Evolutionary conservation across 164 flowering plant genomes (phyloP).

Genomic region (Platanus orientalis): DNA sequence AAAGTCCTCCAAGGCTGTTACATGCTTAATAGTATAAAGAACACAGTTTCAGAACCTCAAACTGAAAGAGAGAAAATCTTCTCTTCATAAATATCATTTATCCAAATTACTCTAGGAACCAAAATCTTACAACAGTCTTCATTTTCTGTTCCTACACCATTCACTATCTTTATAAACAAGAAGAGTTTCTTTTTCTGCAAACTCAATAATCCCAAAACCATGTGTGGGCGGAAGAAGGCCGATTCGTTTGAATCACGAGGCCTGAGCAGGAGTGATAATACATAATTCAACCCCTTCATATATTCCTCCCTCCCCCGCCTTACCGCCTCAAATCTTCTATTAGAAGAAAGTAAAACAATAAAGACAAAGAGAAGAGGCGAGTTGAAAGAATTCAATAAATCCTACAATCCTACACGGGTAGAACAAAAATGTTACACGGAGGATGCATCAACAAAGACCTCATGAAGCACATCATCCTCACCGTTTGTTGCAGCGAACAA

Average conservation of each 20-base stretch:
- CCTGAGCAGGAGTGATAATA: conserved; percentile 15
- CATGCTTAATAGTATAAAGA: not conserved
- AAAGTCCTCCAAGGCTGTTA: conserved; percentile 5
- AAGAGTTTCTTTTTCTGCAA: conserved; percentile 31
- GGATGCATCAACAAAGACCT: conserved; percentile 80
- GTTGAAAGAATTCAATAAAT: conserved; percentile 54
- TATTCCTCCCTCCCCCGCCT: conserved; percentile 16
- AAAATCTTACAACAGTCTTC: conserved; percentile 42
- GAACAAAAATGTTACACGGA: conserved; percentile 60
- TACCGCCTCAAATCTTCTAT: conserved; percentile 25
- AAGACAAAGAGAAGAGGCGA: conserved; percentile 18
- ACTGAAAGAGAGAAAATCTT: conserved; percentile 14
- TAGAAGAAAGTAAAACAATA: conserved; percentile 28
- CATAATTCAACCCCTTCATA: too few species aligned
- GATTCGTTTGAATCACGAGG: conserved; percentile 21
- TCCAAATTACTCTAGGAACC: conserved; percentile 32
- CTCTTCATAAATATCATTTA: conserved; percentile 30
- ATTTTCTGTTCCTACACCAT: conserved; percentile 30
- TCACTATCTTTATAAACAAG: conserved; percentile 40
- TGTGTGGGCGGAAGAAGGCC: conserved; percentile 26
- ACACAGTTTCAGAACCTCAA: conserved; percentile 7
- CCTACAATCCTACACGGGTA: conserved; percentile 37
- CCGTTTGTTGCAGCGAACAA: conserved; percentile 69
- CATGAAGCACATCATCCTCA: conserved; percentile 85
- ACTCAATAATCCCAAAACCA: conserved; percentile 32